Percentiles rank a stretch among this genome's conserved stretches.
phyloP scores from a whole-genome alignment of 768 basidiomycete genomes.

The Lepiota venenata region DNA sequence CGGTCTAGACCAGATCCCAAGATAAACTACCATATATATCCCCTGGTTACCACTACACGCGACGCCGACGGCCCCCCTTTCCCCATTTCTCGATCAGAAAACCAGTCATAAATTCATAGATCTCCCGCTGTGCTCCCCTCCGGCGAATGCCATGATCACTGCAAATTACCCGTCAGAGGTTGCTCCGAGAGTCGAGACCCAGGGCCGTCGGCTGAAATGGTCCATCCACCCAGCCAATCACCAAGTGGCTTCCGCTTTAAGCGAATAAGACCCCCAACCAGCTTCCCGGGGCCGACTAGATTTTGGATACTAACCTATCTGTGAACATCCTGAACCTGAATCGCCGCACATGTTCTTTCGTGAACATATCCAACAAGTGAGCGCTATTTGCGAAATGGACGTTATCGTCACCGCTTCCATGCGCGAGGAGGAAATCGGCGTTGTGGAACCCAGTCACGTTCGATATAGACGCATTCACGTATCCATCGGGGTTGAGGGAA shows the following conservation, averaged over 20 bases:
- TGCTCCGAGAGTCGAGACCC: neutral
- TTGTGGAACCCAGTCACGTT: conserved; percentile 85
- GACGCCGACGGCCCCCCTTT: conserved; percentile 65
- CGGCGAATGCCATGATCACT: conserved; percentile 79
- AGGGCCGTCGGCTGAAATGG: neutral
- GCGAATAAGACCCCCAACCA: neutral
- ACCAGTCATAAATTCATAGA: conserved; percentile 81
- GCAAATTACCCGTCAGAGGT: conserved; percentile 14
- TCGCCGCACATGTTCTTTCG: conserved; percentile 63
- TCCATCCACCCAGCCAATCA: conserved; percentile 6
- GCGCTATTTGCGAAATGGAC: conserved; percentile 94
- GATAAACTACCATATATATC: conserved; percentile 9
- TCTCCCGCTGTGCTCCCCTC: conserved; percentile 77
- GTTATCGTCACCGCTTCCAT: conserved; percentile 96
- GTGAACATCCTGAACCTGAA: conserved; percentile 96
- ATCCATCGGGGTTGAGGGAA: conserved; percentile 75
- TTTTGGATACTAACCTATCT: conserved; percentile 63
- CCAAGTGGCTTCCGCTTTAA: neutral
- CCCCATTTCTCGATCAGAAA: conserved; percentile 96
- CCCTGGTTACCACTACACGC: conserved; percentile 39
- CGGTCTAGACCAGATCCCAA: conserved; percentile 13
- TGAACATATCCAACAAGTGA: conserved; percentile 91
- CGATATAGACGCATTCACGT: conserved; percentile 83
- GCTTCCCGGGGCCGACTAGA: conserved; percentile 12
- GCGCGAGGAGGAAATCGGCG: conserved; percentile 79